A percentile compares a stretch with the other conserved stretches of the same genome.
phyloP scores from a whole-genome alignment of 192 early-diverging fungal species.

The Gonapodya prolifera region DNA sequence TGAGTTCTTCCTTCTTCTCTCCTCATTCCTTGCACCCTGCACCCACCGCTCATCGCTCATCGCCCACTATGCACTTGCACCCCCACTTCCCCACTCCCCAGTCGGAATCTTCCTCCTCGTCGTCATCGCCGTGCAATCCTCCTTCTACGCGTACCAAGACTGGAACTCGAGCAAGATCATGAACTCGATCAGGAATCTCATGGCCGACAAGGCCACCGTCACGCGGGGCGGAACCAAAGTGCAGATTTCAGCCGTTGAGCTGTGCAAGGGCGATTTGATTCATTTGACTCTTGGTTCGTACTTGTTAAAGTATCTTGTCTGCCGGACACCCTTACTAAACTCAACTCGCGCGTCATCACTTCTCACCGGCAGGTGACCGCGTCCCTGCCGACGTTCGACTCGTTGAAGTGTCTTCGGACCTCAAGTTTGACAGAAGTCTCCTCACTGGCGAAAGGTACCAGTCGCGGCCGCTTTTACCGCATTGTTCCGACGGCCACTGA shows the following conservation, averaged over 20 bases:
- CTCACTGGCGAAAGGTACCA: constrained; percentile 62
- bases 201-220: constrained; percentile 47
- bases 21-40: not conserved
- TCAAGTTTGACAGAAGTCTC: constrained; percentile 64
- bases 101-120: constrained; percentile 45
- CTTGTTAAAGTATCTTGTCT: not conserved
- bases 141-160: constrained; percentile 57
- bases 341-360: not conserved
- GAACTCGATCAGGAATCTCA: constrained; percentile 58
- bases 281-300: constrained; percentile 41
- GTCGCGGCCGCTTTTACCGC: not conserved
- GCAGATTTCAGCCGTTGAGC: constrained; percentile 31
- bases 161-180: constrained; percentile 53
- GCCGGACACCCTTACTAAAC: not conserved
- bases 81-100: constrained; percentile 11
- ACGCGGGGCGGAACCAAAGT: constrained; percentile 47
- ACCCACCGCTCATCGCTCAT: not conserved
- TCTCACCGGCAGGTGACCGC: constrained; percentile 16
- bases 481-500: not conserved
- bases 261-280: constrained; percentile 70
- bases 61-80: constrained; percentile 38
- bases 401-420: constrained; percentile 46
- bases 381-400: constrained; percentile 70
- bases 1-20: constrained; percentile 1
- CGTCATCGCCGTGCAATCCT: constrained; percentile 52